Evolutionary conservation across 768 basidiomycete genomes (phyloP).

Genomic region (Mrakia frigida): DNA sequence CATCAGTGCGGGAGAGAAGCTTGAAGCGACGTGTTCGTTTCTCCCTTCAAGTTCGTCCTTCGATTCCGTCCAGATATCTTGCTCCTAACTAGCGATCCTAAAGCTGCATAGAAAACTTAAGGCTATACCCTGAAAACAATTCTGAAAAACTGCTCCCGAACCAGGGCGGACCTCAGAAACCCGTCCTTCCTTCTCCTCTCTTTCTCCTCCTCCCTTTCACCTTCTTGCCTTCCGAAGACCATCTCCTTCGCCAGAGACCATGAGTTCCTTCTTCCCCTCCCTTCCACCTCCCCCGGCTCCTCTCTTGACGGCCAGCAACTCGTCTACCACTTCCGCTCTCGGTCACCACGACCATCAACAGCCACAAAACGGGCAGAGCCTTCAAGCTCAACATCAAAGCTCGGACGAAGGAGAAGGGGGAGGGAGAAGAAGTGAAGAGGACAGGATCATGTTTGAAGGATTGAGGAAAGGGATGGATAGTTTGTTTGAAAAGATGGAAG

Average conservation of each 20-base stretch:
- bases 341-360: no score
- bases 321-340: background rate
- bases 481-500: background rate
- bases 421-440: background rate
- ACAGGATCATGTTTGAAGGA: background rate
- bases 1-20: no score
- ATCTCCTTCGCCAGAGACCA: background rate
- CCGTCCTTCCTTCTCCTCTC: background rate
- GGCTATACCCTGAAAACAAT: no score
- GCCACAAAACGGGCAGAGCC: background rate
- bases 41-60: no score
- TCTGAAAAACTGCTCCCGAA: no score
- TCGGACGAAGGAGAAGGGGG: no score
- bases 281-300: background rate
- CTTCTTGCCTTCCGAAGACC: background rate
- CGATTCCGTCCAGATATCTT: no score
- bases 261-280: constrained; percentile 3
- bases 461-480: background rate
- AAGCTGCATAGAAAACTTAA: no score
- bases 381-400: background rate
- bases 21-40: no score
- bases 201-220: background rate
- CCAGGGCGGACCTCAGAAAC: no score
- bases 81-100: no score
- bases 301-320: background rate